Evolutionary conservation across 495 filamentous ascomycete species (phyloP).

Genomic region (Paragyromitra xinjiangensis): DNA sequence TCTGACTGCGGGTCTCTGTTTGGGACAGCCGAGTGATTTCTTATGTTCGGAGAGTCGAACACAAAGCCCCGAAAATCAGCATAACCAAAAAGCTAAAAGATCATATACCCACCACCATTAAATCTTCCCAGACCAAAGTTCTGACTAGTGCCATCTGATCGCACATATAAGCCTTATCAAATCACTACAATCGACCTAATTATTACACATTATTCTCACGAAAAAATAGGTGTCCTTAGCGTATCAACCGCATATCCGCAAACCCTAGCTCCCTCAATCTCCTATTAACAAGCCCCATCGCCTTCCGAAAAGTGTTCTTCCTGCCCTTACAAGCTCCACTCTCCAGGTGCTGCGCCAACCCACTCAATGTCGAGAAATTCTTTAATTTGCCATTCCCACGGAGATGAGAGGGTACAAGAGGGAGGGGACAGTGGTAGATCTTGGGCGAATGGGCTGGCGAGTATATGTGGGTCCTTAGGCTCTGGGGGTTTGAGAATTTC

Average conservation of each 20-base stretch:
- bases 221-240: no score
- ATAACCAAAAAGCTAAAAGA: no score
- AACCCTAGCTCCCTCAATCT: conserved; percentile 17
- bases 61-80: no score
- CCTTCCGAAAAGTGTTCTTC: conserved; percentile 2
- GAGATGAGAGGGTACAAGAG: neutral
- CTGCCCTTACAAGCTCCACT: conserved; percentile 34
- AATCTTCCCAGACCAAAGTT: no score
- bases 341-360: conserved; percentile 38
- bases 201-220: no score
- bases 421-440: conserved; percentile 40
- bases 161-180: no score
- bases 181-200: no score
- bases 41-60: no score
- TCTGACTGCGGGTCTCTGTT: no score
- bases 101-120: no score
- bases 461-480: conserved; percentile 20
- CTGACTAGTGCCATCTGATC: no score
- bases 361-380: conserved; percentile 39
- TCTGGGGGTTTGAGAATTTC: conserved; percentile 1
- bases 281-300: conserved; percentile 22
- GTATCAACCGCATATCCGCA: conserved; percentile 3
- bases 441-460: conserved; percentile 32
- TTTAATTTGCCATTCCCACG: neutral
- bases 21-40: no score